Evolutionary conservation across 805 yeast genomes (phyloP).

Genomic region (Kuraishia cidri): DNA sequence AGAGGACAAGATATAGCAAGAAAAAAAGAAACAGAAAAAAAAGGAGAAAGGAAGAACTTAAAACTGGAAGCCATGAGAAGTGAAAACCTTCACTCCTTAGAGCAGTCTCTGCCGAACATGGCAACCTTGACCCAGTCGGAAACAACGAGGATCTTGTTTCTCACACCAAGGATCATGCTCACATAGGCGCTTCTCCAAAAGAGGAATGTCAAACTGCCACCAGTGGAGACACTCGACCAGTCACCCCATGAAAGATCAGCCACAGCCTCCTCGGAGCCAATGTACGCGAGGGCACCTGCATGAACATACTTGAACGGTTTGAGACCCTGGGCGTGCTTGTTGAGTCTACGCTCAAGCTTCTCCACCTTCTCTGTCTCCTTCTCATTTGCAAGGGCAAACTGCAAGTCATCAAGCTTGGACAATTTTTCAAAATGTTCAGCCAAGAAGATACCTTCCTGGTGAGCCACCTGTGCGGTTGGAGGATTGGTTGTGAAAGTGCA

Average conservation of each 20-base stretch:
- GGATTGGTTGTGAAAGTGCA: constrained; percentile 88
- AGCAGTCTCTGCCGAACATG: constrained; percentile 88
- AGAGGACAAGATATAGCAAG: no score
- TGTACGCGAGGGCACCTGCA: constrained; percentile 90
- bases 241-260: constrained; percentile 81
- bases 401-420: constrained; percentile 50
- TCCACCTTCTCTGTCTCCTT: constrained; percentile 31
- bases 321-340: constrained; percentile 28
- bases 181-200: constrained; percentile 95
- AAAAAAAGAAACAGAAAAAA: background rate
- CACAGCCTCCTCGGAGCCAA: constrained; percentile 89
- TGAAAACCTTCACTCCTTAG: constrained; percentile 52
- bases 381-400: constrained; percentile 31
- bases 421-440: constrained; percentile 62
- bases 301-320: constrained; percentile 72
- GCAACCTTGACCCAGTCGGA: constrained; percentile 86
- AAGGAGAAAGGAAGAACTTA: background rate
- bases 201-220: constrained; percentile 81
- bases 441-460: constrained; percentile 84
- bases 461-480: constrained; percentile 97
- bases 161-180: constrained; percentile 83
- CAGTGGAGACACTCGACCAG: constrained; percentile 71
- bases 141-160: constrained; percentile 79
- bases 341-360: constrained; percentile 36
- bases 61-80: background rate